phyloP scores from a whole-genome alignment of 345 rosid species.

The Turritis glabra region DNA sequence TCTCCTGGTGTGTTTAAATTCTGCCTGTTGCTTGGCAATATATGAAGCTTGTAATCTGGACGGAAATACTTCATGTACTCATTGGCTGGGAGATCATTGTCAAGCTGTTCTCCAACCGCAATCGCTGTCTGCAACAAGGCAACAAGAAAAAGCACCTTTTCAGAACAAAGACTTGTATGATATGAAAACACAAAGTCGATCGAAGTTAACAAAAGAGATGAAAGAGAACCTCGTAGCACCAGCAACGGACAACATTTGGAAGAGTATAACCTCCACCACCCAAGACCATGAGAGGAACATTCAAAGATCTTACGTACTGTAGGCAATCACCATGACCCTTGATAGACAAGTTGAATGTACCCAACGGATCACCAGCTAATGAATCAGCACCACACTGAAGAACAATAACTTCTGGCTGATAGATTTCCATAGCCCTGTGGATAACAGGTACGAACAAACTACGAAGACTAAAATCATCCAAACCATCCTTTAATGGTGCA shows the following conservation, averaged over 20 bases:
- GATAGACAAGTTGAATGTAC: slow-evolving; percentile 73
- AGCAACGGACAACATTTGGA: slow-evolving; percentile 75
- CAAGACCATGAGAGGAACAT: slow-evolving; percentile 85
- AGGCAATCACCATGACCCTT: slow-evolving; percentile 84
- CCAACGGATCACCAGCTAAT: slow-evolving; percentile 53
- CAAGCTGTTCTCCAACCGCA: slow-evolving; percentile 13
- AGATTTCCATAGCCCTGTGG: slow-evolving; percentile 76
- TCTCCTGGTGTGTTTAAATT: not conserved
- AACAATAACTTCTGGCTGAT: slow-evolving; percentile 91
- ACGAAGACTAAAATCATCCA: slow-evolving; percentile 63
- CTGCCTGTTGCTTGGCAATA: not conserved
- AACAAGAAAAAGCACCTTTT: slow-evolving; percentile 11
- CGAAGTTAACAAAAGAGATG: slow-evolving; percentile 3
- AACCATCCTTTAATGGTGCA: slow-evolving; percentile 74
- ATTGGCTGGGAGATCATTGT: not conserved
- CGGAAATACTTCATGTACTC: not conserved
- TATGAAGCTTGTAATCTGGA: not conserved
- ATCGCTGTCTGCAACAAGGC: slow-evolving; percentile 67
- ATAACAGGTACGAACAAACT: slow-evolving; percentile 68
- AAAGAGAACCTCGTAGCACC: slow-evolving; percentile 81
- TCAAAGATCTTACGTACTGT: slow-evolving; percentile 68
- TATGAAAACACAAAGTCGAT: not conserved
- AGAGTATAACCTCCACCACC: slow-evolving; percentile 79
- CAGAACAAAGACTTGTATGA: slow-evolving; percentile 11
- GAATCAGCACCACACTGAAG: slow-evolving; percentile 89